A percentile compares a stretch with the other conserved stretches of the same genome.
These are phyloP conservation scores for Chrysosporium keratinophilum DNA, from an alignment of 2,329 filamentous ascomycete species.

Conservation along the genomic window DNA sequence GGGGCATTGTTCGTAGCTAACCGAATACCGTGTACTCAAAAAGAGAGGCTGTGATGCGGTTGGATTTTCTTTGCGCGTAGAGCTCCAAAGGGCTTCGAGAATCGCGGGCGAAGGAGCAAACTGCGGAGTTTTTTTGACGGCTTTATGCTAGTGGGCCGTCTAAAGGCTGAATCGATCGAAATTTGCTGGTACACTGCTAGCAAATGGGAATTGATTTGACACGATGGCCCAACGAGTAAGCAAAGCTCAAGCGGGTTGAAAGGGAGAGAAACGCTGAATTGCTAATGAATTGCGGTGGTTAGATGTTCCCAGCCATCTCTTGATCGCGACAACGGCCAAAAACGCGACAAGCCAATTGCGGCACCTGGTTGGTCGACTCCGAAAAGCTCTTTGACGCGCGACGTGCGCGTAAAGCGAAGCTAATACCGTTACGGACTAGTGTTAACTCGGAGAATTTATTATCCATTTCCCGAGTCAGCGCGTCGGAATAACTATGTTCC, in stretches of 20 bases:
- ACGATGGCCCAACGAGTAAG: neutral
- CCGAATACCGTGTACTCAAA: too few relatives aligned
- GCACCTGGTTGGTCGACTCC: conserved; percentile 5
- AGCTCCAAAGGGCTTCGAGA: too few relatives aligned
- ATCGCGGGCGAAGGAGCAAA: too few relatives aligned
- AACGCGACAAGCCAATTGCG: conserved; percentile 6
- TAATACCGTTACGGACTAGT: conserved; percentile 13
- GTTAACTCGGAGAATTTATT: neutral
- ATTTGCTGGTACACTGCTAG: too few relatives aligned
- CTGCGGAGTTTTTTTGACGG: too few relatives aligned
- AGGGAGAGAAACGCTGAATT: neutral
- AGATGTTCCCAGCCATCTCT: conserved; percentile 9
- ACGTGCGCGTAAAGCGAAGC: conserved; percentile 8
- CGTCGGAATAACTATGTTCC: too few relatives aligned
- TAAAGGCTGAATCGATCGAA: neutral
- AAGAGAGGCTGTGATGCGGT: too few relatives aligned
- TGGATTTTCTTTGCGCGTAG: too few relatives aligned
- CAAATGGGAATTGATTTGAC: too few relatives aligned
- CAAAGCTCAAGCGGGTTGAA: neutral
- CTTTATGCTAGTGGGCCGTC: neutral
- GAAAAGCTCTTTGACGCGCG: conserved; percentile 4
- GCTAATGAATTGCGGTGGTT: conserved; percentile 7
- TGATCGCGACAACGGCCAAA: neutral
- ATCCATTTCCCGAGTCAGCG: neutral
- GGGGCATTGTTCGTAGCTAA: conserved; percentile 10